Evolutionary conservation across 1,284 basidiomycete genomes (phyloP).

Genomic region (Porodaedalea pini): DNA sequence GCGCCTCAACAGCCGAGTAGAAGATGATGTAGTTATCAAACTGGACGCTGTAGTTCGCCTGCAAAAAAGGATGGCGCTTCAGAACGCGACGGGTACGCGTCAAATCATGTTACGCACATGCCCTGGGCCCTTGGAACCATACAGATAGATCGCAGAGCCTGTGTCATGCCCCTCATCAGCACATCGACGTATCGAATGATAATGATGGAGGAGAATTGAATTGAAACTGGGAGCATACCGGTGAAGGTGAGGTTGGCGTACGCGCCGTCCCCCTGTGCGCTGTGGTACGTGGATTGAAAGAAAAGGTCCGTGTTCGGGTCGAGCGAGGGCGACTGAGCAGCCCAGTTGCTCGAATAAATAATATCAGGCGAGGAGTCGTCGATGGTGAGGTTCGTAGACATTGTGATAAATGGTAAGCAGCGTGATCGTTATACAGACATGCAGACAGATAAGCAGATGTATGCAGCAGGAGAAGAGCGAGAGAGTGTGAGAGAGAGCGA

Average conservation of each 20-base stretch:
- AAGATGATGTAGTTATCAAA: slow-evolving; percentile 26
- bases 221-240: slow-evolving; percentile 3
- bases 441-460: slow-evolving; percentile 11
- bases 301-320: slow-evolving; percentile 25
- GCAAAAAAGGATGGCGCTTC: background rate
- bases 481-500: slow-evolving; percentile 2
- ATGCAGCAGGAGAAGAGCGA: background rate
- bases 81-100: background rate
- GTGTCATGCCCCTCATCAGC: background rate
- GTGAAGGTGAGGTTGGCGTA: slow-evolving; percentile 25
- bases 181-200: background rate
- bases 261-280: slow-evolving; percentile 27
- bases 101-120: slow-evolving; percentile 26
- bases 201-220: background rate
- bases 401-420: slow-evolving; percentile 1
- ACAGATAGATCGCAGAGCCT: slow-evolving; percentile 28
- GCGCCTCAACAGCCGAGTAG: slow-evolving; percentile 23
- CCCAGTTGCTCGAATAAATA: slow-evolving; percentile 28
- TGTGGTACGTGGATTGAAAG: slow-evolving; percentile 31
- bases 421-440: slow-evolving; percentile 8
- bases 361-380: slow-evolving; percentile 30
- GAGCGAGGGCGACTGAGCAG: slow-evolving; percentile 23
- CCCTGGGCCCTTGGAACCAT: slow-evolving; percentile 29
- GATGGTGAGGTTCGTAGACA: slow-evolving; percentile 31
- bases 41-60: slow-evolving; percentile 28